Evolutionary conservation across 345 rosid species (phyloP), one percentile per base, ranked within the genome.

Genomic region (Diplotaxis tenuifolia): DNA sequence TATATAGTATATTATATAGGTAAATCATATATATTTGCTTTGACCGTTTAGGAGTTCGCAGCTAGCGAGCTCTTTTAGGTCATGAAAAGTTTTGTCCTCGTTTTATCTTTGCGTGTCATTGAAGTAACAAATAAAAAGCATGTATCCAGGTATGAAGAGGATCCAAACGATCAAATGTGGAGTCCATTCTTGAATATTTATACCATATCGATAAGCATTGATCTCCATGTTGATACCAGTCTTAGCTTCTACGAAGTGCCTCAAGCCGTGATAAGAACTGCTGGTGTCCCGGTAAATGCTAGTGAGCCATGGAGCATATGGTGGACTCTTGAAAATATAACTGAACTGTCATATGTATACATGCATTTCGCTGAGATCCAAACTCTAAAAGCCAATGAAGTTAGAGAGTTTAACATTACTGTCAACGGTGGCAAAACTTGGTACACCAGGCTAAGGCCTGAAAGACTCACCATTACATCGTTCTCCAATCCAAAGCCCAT

Each of bases 341-440:
- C 20, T 15, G 7, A 5, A 0, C 38, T 62, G 8, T 52, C 77
- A 12, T 82, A 80, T 49, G 10, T 74, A 4, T 80, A 71, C 40
- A 47, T 84, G 75, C 82, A 86, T 70, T 83, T 86, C 1, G 82
- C 84, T 1, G 87, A 83, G 49, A 4, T 86, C 18, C 55, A 42
- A 28, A 2, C 29, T 60, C 68, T 62, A 0, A 20, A n/a, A 23
- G 9, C 67, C 32, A 77, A 67, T 50, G 81, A 83, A 15, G 55
- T 59, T 4, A 67, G 87, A 23, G 71, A 65, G 18, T 64, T 82
- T 42, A 76, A 59, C 65, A 77, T 82, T 53, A 62, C 45, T 54
- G 6, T 28, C 58, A 79, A 84, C 28, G 74, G 56, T n/a, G 79
- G 72, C 0, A 0, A 0, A 0, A 9, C 1, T 23, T 81, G 70